Evolutionary conservation across 2,329 filamentous ascomycete species (phyloP).

Genomic region (Cytospora mali): DNA sequence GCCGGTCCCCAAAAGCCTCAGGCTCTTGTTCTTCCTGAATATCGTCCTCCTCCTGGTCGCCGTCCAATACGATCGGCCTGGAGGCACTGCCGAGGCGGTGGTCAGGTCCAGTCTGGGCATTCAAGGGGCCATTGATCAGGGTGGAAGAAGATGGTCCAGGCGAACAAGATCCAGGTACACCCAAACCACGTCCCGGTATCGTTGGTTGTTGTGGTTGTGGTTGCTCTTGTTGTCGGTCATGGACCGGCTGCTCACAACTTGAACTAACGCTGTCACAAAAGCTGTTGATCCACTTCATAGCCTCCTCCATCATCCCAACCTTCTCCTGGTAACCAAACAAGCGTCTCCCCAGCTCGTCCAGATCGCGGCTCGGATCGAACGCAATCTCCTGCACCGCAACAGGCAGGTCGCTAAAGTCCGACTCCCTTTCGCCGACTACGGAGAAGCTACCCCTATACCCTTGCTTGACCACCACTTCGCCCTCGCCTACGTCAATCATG

Average conservation of each 20-base stretch:
- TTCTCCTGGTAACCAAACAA: neutral
- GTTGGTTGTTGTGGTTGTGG: no score
- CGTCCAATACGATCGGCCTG: conserved; percentile 5
- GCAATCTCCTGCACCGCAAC: conserved; percentile 13
- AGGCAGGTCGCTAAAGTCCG: conserved; percentile 11
- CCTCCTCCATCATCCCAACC: neutral
- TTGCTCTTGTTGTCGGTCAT: neutral
- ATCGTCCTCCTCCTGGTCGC: neutral
- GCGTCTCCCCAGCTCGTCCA: conserved; percentile 10
- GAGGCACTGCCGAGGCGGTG: neutral
- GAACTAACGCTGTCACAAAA: neutral
- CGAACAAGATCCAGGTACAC: neutral
- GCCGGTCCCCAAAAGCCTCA: conserved; percentile 13
- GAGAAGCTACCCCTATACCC: conserved; percentile 9
- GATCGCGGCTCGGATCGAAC: conserved; percentile 10
- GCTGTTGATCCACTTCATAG: neutral
- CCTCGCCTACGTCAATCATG: conserved; percentile 3
- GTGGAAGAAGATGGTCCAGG: neutral
- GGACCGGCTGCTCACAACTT: no score
- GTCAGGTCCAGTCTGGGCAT: neutral
- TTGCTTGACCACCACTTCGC: conserved; percentile 4
- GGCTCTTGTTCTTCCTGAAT: neutral
- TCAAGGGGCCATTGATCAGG: neutral
- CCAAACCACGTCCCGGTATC: neutral
- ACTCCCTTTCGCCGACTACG: neutral